These are phyloP conservation scores for Inonotus obliquus DNA, from an alignment of 1,284 basidiomycete species.

Conservation along the genomic window DNA sequence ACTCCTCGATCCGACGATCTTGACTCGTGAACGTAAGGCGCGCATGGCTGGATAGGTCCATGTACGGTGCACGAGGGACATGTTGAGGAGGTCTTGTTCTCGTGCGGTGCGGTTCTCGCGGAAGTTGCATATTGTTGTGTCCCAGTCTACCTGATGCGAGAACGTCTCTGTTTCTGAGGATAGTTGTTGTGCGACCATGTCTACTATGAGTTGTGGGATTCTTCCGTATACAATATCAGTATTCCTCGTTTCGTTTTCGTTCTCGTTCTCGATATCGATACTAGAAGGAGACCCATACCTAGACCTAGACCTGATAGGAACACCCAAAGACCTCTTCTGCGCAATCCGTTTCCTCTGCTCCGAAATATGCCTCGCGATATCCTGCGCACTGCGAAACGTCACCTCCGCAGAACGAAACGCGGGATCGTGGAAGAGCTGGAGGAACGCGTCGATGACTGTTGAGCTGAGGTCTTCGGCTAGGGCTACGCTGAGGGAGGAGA, in stretches of 20 bases:
- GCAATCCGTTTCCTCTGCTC: slow-evolving; percentile 1
- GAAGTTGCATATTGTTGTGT: neutral
- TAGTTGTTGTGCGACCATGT: neutral
- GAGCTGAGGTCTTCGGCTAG: neutral
- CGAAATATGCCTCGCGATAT: neutral
- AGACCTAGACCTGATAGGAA: no score
- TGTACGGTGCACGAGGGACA: slow-evolving; percentile 5
- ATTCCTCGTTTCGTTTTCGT: neutral
- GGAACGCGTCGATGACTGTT: neutral
- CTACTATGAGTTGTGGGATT: neutral
- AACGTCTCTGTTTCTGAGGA: neutral
- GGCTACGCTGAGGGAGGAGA: neutral
- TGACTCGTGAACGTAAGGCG: neutral
- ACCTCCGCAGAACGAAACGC: neutral
- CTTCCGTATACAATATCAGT: neutral
- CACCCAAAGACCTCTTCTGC: neutral
- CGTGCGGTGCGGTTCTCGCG: neutral
- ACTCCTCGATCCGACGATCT: neutral
- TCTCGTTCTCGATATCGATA: neutral
- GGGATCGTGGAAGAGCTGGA: neutral
- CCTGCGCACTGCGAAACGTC: neutral
- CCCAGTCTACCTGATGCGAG: neutral
- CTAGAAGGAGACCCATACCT: neutral
- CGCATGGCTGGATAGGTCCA: neutral
- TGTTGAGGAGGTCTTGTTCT: neutral